These are phyloP conservation scores for Raffaelea arxii DNA, from an alignment of 2,329 filamentous ascomycete genomes.

Conservation along the genomic window DNA sequence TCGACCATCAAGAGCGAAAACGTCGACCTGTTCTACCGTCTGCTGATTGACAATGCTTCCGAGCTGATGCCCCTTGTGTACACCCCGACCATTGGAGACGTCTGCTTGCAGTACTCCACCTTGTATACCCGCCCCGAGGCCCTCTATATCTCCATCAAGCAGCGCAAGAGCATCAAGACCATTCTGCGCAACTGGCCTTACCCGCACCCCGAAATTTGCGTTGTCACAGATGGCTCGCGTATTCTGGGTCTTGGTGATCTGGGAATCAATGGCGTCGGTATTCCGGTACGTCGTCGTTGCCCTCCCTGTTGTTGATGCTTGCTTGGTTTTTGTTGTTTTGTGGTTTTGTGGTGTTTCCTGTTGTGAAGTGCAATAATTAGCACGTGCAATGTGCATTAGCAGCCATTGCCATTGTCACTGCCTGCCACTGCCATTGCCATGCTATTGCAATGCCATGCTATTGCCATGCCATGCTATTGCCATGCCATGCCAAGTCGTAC, in stretches of 20 bases:
- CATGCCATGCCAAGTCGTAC: too few species aligned
- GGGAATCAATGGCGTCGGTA: conserved; percentile 94
- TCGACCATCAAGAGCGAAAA: conserved; percentile 67
- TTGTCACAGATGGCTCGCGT: conserved; percentile 91
- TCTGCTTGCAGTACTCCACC: conserved; percentile 91
- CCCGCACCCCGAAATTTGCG: conserved; percentile 82
- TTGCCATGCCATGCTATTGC: too few species aligned
- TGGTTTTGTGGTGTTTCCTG: neutral
- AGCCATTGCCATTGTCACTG: neutral
- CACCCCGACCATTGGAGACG: conserved; percentile 87
- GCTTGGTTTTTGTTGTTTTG: neutral
- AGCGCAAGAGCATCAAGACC: conserved; percentile 78
- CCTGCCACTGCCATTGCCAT: neutral
- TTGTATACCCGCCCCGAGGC: conserved; percentile 93
- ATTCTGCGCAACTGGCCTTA: conserved; percentile 94
- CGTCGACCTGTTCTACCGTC: conserved; percentile 72
- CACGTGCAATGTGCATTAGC: too few species aligned
- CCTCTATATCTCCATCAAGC: conserved; percentile 91
- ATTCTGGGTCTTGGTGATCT: conserved; percentile 89
- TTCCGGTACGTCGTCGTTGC: conserved; percentile 66
- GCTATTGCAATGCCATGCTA: neutral
- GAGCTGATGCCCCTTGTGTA: conserved; percentile 79
- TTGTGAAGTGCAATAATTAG: too few species aligned
- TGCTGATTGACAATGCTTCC: conserved; percentile 64
- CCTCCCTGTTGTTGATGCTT: too few species aligned